Base-by-base conservation (phyloP, 192 early-diverging fungal genomes). In the Coemansia sp. region DNA sequence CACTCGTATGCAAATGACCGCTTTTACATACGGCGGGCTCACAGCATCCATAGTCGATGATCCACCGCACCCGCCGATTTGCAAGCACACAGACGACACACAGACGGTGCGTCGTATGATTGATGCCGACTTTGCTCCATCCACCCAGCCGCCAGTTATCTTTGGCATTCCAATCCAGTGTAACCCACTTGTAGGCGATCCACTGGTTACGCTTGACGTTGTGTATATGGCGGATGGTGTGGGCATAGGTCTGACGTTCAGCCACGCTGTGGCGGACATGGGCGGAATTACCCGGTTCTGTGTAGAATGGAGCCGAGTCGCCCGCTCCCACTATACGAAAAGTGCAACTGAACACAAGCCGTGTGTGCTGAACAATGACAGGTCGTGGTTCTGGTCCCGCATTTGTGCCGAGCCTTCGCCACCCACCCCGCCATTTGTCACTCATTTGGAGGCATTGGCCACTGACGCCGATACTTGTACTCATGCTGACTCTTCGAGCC, bases 211-310 rank as follows among this genome's bases (percentile, higher is more conserved):
- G 0, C 37, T 74, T 2, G 72, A 68, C 36, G 37, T 62, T 14
- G 72, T 68, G 18, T 69, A 74, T 31, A 57, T 74, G 66, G 15
- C 25, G 8, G 72, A 74, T 17, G 72, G 72, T 1, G 72, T 68
- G 4, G 72, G 72, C 2, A 8, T 74, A 21, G 18, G 44, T 0
- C 5, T 74, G 12, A 24, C 53, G 20, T 23, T 68, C 7, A 68
- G 66, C 48, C 72, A 74, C 47, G 62, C 62, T 0, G 28, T 74
- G 5, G 37, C 24, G 10, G 72, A 74, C 21, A 40, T 74, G 24
- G 31, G 46, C 38, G 58, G 58, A 1, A 18, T 49, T 7, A 23
- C 18, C 5, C 44, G 21, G 15, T 46, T 74, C 31, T 21, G 56
- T 4, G 2, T 23, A 4, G 62, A 74, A 14, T 69, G 72, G 72